Evolutionary conservation across 164 flowering plant species (phyloP).

Genomic region (Liquidambar formosana): DNA sequence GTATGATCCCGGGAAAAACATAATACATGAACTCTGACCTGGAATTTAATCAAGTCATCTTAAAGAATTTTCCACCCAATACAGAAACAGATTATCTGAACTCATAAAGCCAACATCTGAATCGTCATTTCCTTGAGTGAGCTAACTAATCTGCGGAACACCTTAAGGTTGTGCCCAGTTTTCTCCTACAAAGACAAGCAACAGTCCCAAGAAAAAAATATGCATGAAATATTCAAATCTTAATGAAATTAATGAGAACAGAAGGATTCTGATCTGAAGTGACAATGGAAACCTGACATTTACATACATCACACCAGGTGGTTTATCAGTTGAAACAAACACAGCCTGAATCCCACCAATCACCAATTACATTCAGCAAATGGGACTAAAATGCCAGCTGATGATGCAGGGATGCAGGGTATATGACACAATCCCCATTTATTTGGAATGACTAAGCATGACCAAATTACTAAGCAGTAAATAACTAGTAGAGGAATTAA

Average conservation of each 20-base stretch:
- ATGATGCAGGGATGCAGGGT: not conserved
- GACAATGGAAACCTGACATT: no score
- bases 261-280: not conserved
- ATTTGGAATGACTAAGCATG: no score
- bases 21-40: no score
- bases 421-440: not conserved
- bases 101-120: conserved; percentile 41
- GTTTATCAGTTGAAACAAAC: no score
- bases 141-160: conserved; percentile 66
- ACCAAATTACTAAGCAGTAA: not conserved
- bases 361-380: no score
- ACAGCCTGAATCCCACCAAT: no score
- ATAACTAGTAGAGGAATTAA: not conserved
- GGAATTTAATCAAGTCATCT: no score
- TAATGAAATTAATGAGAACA: not conserved
- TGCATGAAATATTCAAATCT: not conserved
- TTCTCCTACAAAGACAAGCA: conserved; percentile 55
- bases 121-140: conserved; percentile 74
- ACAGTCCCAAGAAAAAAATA: not conserved
- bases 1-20: no score
- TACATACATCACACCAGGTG: no score
- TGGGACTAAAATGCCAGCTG: not conserved
- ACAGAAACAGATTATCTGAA: not conserved
- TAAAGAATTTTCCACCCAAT: no score
- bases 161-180: conserved; percentile 64